Conservation (phyloP, 306 rosid species). For the Malus domestica region ASM211411v1 NC_041791.1:240501-241000, state of each 20-base stretch:
- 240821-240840: neutral
- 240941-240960: neutral
- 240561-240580: neutral
- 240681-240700: neutral
- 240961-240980: neutral
- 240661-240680: neutral
- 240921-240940: neutral
- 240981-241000: too few relatives aligned
- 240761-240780: neutral
- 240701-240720: neutral
- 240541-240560: slow-evolving; percentile 2
- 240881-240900: neutral
- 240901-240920: neutral
- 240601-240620: slow-evolving; percentile 9
- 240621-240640: neutral
- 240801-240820: neutral
- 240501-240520: slow-evolving; percentile 2
- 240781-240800: too few relatives aligned
- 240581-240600: slow-evolving; percentile 2
- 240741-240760: neutral
- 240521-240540: neutral
- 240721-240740: neutral
- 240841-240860: neutral
- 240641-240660: neutral
- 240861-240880: neutral